Base-by-base conservation (phyloP, 768 basidiomycete genomes). In the Suillus hirtellus region DNA sequence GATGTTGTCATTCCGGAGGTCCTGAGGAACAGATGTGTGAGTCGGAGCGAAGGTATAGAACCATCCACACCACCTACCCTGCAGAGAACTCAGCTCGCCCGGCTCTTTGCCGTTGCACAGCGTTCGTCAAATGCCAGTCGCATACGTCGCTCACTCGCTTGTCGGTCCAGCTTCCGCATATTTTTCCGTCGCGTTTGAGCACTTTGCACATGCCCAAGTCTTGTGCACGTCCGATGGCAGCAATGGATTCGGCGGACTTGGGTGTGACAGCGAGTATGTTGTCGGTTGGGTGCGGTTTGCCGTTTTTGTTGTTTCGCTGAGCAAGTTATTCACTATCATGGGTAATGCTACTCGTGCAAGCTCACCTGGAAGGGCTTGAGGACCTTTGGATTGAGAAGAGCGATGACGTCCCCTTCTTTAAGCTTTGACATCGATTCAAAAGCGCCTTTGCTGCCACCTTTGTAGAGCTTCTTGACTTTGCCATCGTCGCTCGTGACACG, bases 201-300 rank as follows among this genome's bases (percentile, higher is more conserved):
- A 90, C 95, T 2, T 77, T 79, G 70, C 97, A 99, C 80, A 88
- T 87, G 0, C 95, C 93, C 1, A 99, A 83, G 72, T 99, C 95
- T 34, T 83, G 83, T 14, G 94, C 83, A n/a, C 88, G 84, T 1
- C 97, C 96, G 55, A 99, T 86, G 42, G 92, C 81, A n/a, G 86
- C 84, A 59, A 98, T 89, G 0, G 92, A 89, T 2, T 86, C 83
- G 0, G 87, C 90, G 0, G 88, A 89, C 59, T 89, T 88, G 0
- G 97, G 97, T 0, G 94, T 95, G 37, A 99, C 74, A 1, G 93
- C 94, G 21, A 99, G 84, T 21, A 95, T 85, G 69, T 96, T 93
- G 60, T 84, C 84, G 27, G 86, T 84, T 15, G 90, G 93, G 76
- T 94, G 92, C 2, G 91, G 92, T 19, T 75, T 82, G 62, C 85